Evolutionary conservation across 2,329 filamentous ascomycete genomes (phyloP).

Genomic region (Cordyceps javanica): DNA sequence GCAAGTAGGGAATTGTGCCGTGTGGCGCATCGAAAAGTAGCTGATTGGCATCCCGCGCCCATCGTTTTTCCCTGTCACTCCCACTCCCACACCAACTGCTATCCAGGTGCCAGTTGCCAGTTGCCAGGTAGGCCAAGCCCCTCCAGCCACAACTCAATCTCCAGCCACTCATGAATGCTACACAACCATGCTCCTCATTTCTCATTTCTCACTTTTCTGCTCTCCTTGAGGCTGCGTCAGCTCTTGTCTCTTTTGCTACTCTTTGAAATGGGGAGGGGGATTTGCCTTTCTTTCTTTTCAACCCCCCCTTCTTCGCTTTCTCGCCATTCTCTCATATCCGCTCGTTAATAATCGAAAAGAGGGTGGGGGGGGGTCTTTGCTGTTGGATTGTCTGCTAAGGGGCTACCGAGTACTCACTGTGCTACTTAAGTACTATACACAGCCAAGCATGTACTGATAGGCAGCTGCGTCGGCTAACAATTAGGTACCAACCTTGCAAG

Average conservation of each 20-base stretch:
- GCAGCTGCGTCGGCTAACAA: too few relatives aligned
- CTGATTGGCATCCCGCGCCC: constrained; percentile 4
- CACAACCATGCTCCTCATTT: not conserved
- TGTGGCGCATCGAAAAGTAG: constrained; percentile 9
- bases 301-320: not conserved
- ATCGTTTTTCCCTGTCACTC: not conserved
- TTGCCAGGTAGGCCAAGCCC: too few relatives aligned
- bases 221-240: not conserved
- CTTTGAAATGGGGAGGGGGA: too few relatives aligned
- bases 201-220: not conserved
- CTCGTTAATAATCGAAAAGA: not conserved
- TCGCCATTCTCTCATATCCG: not conserved
- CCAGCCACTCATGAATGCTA: not conserved
- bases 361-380: not conserved
- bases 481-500: too few relatives aligned
- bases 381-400: too few relatives aligned
- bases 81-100: not conserved
- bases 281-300: not conserved
- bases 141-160: not conserved
- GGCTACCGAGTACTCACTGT: too few relatives aligned
- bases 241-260: not conserved
- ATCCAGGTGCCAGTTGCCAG: too few relatives aligned
- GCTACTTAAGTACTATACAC: too few relatives aligned
- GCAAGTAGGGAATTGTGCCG: too few relatives aligned
- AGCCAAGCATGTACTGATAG: too few relatives aligned